Conservation (phyloP, 306 rosid species). For the Argentina anserina region DNA sequence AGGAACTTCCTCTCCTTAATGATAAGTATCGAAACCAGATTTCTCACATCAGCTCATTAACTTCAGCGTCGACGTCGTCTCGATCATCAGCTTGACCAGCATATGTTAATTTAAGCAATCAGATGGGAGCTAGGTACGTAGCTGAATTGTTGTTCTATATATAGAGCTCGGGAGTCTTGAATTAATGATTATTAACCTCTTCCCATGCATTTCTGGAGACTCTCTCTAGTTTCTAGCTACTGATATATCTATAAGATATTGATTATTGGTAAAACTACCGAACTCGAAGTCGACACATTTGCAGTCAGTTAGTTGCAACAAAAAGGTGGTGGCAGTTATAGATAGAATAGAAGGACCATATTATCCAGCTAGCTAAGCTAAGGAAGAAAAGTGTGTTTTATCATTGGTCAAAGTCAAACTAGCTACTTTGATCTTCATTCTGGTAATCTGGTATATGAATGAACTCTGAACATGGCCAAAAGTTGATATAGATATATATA, state of each 20-base stretch:
- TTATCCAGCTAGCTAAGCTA: not conserved
- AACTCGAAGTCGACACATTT: not conserved
- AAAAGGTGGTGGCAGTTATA: not conserved
- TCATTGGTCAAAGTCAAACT: not conserved
- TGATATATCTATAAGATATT: not conserved
- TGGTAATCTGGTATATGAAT: not conserved
- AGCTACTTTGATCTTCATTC: not conserved
- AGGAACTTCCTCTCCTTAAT: not conserved
- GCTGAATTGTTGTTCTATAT: not conserved
- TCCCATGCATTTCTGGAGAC: not conserved
- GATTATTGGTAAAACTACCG: not conserved
- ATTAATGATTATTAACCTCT: not conserved
- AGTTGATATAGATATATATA: not conserved
- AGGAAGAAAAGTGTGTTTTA: not conserved
- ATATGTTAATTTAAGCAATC: not conserved
- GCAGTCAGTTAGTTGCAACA: constrained; percentile 8
- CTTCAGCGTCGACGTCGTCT: not conserved
- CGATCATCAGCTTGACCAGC: too few relatives aligned
- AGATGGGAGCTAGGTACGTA: not conserved
- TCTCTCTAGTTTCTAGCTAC: not conserved
- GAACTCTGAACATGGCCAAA: not conserved
- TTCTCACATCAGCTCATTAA: not conserved
- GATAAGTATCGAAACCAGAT: not conserved
- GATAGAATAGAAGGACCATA: not conserved
- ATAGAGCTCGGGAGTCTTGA: not conserved